Base-by-base conservation (phyloP, 1,139 yeast genomes). In the Lodderomyces orthopsilosis region DNA sequence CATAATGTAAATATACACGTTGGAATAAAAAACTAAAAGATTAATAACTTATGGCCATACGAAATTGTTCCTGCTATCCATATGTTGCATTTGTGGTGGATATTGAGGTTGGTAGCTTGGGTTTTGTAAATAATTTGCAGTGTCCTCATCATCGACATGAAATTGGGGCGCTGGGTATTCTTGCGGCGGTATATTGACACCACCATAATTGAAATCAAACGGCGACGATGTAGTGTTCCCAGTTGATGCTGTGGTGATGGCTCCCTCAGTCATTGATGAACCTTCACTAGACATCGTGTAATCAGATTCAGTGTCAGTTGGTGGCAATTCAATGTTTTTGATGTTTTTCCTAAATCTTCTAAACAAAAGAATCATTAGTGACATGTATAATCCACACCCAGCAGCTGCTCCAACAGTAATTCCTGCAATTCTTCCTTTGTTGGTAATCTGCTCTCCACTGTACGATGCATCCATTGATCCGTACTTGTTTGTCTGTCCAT, bases 391-490 rank as follows among this genome's bases (percentile, higher is more conserved):
- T 6, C 75, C 67, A 45, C 83, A 78, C 43, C 91, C 93, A 22
- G 77, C 76, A 19, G 83, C 79, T n/a, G 86, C 79, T 45, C 90
- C 90, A 40, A 83, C 67, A 22, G 84, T 74, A 27, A 83, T 68
- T 30, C 85, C 86, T 15, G 81, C 76, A 37, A 81, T 68, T 46
- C 69, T 70, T 19, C 73, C 76, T 40, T 66, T 68, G 46, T 60
- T 59, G 5, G 60, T 51, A 1, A 55, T 44, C 15, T 51, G 41
- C 18, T 56, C 45, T 27, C 56, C 56, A 3, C 60, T 54, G 23
- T 35, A 38, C 9, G 52, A 44, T 5, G 62, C 56, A 48, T 72
- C 80, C 50, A 74, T 62, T 2, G 80, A 73, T 10, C 81, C 81
- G 45, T 68, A 62, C 40, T 53, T 44, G 23, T 49, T 49, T 13